A percentile compares a stretch with the other conserved stretches of the same genome.
Conservation (phyloP, 2,329 filamentous ascomycete species). For the Alternaria sp. region DNA sequence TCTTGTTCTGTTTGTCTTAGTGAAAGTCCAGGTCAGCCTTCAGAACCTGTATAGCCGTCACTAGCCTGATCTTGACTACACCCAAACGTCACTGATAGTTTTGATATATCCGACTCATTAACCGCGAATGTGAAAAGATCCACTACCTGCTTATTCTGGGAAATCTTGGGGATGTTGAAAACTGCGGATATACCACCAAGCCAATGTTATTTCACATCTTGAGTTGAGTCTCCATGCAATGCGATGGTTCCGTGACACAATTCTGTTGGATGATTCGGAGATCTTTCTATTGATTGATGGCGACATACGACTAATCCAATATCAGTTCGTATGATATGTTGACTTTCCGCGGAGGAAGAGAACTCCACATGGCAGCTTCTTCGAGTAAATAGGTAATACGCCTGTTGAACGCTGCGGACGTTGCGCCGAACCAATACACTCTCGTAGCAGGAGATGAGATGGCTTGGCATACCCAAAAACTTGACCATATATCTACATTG, state of each 20-base stretch:
- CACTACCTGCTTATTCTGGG: neutral
- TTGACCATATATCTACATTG: neutral
- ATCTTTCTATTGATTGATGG: neutral
- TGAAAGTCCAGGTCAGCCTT: neutral
- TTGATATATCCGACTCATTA: too few relatives aligned
- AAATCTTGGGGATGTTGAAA: neutral
- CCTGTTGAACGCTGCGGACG: neutral
- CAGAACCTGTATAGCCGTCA: neutral
- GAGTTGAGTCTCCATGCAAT: neutral
- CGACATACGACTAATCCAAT: neutral
- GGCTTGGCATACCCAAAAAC: neutral
- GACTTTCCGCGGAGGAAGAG: neutral
- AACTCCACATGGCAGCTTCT: neutral
- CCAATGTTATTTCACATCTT: neutral
- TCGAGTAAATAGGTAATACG: neutral
- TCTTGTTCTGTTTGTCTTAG: neutral
- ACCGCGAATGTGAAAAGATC: neutral
- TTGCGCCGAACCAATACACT: slow-evolving; percentile 1
- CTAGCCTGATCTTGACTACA: neutral
- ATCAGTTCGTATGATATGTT: too few relatives aligned
- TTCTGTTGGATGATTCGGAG: neutral
- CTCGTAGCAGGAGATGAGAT: neutral
- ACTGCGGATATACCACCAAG: neutral
- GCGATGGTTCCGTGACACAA: neutral
- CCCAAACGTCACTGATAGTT: neutral